Conservation (phyloP, 352 stramenopile genomes). For the Globisporangium polare region DNA sequence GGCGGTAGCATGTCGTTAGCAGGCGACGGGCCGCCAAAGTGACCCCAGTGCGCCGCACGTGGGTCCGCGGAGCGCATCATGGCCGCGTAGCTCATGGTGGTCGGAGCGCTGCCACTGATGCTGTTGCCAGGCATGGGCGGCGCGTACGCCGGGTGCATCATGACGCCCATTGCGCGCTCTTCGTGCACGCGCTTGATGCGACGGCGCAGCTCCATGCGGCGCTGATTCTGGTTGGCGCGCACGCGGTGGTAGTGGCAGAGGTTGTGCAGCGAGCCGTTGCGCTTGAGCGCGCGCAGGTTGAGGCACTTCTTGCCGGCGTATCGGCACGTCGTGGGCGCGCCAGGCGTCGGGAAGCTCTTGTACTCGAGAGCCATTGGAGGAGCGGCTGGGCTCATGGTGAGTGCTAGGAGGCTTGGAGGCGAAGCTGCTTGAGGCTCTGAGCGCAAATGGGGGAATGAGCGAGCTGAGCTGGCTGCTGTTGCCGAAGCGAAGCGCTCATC, state of each 20-base stretch:
- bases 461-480: too few species aligned
- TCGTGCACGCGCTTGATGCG: slow-evolving; percentile 9
- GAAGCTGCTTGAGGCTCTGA: too few species aligned
- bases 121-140: neutral
- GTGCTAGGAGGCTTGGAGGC: too few species aligned
- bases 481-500: too few species aligned
- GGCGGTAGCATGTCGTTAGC: neutral
- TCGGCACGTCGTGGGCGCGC: too few species aligned
- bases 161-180: neutral
- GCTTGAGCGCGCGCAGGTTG: slow-evolving; percentile 12
- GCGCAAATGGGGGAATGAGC: too few species aligned
- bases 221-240: slow-evolving; percentile 15
- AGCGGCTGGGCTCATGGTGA: too few species aligned
- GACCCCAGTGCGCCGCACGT: neutral
- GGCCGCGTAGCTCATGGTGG: neutral
- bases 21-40: neutral
- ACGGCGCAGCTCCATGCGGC: slow-evolving; percentile 10
- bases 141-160: slow-evolving; percentile 1
- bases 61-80: neutral
- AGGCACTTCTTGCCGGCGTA: slow-evolving; percentile 14
- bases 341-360: too few species aligned
- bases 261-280: slow-evolving; percentile 15
- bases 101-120: neutral
- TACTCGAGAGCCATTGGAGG: too few species aligned
- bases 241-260: slow-evolving; percentile 14